These are phyloP conservation scores for Phanerochaete sordida DNA, from an alignment of 768 basidiomycete species.

Conservation along the genomic window DNA sequence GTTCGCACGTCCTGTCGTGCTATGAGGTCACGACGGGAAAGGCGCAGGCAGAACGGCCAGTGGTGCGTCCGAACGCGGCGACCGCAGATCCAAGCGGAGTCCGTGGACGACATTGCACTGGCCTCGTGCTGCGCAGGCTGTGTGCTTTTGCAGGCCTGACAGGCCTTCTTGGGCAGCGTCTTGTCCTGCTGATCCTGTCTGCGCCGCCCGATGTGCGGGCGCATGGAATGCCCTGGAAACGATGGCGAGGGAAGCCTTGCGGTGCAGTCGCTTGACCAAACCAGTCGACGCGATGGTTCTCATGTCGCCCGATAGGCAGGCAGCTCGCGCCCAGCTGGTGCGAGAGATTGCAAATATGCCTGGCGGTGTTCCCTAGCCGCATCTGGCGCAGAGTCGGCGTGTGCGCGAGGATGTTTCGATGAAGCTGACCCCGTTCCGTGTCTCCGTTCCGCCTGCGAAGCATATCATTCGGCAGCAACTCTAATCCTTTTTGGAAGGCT, in stretches of 20 bases:
- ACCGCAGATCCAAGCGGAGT: neutral
- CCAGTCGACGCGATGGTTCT: neutral
- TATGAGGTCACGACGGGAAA: neutral
- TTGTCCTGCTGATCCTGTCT: neutral
- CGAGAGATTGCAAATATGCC: neutral
- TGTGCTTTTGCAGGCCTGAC: neutral
- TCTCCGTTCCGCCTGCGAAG: neutral
- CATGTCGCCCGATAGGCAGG: neutral
- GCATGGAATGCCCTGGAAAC: neutral
- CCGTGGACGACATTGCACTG: neutral
- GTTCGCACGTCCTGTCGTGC: neutral
- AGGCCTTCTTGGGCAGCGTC: neutral
- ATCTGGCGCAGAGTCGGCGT: neutral
- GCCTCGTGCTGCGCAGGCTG: slow-evolving; percentile 3
- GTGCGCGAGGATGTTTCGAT: neutral
- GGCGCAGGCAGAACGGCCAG: neutral
- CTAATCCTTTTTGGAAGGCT: neutral
- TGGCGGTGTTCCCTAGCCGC: neutral
- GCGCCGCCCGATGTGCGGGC: neutral
- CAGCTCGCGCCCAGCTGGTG: neutral
- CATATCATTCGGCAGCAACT: neutral
- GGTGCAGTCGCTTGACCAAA: neutral
- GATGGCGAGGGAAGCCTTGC: neutral
- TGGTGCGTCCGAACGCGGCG: neutral
- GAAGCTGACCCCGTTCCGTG: neutral